Conservation (phyloP, 148 eudicot species). For the Rhododendron molle region DNA sequence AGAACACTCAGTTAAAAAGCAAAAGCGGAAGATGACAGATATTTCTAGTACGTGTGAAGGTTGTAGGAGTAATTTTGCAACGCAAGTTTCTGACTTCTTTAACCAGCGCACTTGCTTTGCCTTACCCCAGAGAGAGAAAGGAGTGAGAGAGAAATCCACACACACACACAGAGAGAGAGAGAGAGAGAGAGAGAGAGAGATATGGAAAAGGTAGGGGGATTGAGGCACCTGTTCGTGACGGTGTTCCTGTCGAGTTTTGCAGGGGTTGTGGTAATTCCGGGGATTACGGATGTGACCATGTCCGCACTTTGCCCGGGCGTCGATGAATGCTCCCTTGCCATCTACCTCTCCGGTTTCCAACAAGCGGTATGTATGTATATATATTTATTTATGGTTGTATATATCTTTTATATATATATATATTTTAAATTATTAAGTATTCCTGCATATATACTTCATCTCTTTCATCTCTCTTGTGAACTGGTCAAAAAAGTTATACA, state of each 20-base stretch:
- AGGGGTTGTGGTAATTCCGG: constrained; percentile 43
- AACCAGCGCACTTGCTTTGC: not conserved
- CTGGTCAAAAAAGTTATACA: too few relatives aligned
- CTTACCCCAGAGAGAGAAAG: not conserved
- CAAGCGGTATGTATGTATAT: constrained; percentile 61
- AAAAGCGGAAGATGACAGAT: not conserved
- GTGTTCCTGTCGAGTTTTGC: constrained; percentile 55
- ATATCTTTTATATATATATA: too few relatives aligned
- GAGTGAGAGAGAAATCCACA: not conserved
- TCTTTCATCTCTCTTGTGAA: too few relatives aligned
- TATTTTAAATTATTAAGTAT: too few relatives aligned
- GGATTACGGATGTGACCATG: constrained; percentile 79
- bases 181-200: constrained; percentile 1
- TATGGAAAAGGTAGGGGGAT: constrained; percentile 33
- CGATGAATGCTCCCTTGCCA: constrained; percentile 83
- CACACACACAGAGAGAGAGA: not conserved
- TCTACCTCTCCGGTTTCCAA: constrained; percentile 77
- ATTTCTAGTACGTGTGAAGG: not conserved
- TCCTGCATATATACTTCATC: too few relatives aligned
- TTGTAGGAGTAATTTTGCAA: not conserved
- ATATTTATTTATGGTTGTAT: too few relatives aligned
- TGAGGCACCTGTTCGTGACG: constrained; percentile 64
- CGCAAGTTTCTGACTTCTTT: too few relatives aligned
- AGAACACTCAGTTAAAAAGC: not conserved
- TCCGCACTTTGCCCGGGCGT: constrained; percentile 77